Percentiles rank a stretch among this genome's conserved stretches.
Conservation (phyloP, 352 stramenopile genomes). For the Phytophthora citricola region DNA sequence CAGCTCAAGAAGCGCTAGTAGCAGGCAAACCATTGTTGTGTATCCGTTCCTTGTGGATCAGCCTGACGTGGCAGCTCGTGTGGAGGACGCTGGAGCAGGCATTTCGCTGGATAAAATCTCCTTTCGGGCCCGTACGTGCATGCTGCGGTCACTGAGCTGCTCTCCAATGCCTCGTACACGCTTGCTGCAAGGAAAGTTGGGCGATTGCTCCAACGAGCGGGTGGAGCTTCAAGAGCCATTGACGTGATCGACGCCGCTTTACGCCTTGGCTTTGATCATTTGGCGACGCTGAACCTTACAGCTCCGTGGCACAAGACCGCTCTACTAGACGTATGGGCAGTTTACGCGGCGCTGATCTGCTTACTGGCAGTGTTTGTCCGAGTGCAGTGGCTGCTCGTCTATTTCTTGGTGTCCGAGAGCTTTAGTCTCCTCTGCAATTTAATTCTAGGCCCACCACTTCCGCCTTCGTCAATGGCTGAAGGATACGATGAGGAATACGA, state of each 20-base stretch:
- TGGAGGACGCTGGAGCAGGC: slow-evolving; percentile 77
- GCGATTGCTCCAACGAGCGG: slow-evolving; percentile 59
- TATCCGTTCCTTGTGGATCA: slow-evolving; percentile 91
- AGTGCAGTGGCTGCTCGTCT: slow-evolving; percentile 72
- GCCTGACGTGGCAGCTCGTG: slow-evolving; percentile 80
- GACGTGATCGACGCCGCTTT: slow-evolving; percentile 74
- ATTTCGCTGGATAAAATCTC: slow-evolving; percentile 78
- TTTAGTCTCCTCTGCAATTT: slow-evolving; percentile 47
- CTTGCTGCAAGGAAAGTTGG: slow-evolving; percentile 58
- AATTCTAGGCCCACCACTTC: slow-evolving; percentile 46
- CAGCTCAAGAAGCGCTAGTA: slow-evolving; percentile 82
- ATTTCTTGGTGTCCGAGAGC: slow-evolving; percentile 61
- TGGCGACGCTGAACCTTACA: slow-evolving; percentile 73
- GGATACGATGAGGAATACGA: slow-evolving; percentile 36
- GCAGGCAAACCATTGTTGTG: slow-evolving; percentile 85
- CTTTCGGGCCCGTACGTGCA: slow-evolving; percentile 64
- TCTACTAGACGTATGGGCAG: slow-evolving; percentile 83
- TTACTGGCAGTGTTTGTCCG: slow-evolving; percentile 67
- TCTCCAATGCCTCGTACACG: slow-evolving; percentile 60
- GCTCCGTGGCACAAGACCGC: slow-evolving; percentile 81
- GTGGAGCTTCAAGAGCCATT: slow-evolving; percentile 67
- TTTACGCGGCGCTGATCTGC: slow-evolving; percentile 77
- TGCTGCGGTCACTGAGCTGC: slow-evolving; percentile 49
- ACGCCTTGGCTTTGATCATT: slow-evolving; percentile 61
- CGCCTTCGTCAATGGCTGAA: slow-evolving; percentile 26